Conservation (phyloP, 2,329 filamentous ascomycete genomes). For the Fusarium sp. region DNA sequence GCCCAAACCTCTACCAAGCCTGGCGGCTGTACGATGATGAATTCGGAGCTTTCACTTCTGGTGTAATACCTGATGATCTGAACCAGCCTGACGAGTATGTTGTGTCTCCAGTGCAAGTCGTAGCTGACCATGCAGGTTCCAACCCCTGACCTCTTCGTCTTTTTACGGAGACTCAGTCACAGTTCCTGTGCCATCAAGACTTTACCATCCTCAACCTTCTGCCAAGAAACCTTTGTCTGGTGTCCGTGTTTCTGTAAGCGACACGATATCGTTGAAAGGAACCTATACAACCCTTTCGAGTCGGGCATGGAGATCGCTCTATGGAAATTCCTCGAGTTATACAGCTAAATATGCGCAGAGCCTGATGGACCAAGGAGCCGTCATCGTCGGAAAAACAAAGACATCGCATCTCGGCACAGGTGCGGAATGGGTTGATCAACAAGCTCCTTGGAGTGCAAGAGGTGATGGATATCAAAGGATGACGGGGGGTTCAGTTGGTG, state of each 20-base stretch:
- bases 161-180: slow-evolving; percentile 40
- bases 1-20: slow-evolving; percentile 53
- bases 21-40: slow-evolving; percentile 54
- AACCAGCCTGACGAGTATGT: slow-evolving; percentile 41
- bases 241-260: slow-evolving; percentile 49
- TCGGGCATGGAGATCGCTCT: slow-evolving; percentile 64
- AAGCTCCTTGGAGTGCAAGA: slow-evolving; percentile 55
- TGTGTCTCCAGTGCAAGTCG: neutral
- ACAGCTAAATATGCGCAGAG: slow-evolving; percentile 63
- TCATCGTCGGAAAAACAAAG: slow-evolving; percentile 64
- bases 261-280: slow-evolving; percentile 53
- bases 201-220: slow-evolving; percentile 46
- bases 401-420: slow-evolving; percentile 57
- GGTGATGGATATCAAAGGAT: slow-evolving; percentile 57
- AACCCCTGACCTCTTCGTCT: slow-evolving; percentile 42
- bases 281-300: slow-evolving; percentile 66
- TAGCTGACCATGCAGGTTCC: slow-evolving; percentile 43
- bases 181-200: slow-evolving; percentile 51
- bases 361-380: slow-evolving; percentile 68
- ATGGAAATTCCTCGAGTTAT: slow-evolving; percentile 51
- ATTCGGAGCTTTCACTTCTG: slow-evolving; percentile 49
- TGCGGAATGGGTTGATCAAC: slow-evolving; percentile 53
- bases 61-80: slow-evolving; percentile 50
- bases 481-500: slow-evolving; percentile 50
- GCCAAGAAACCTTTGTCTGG: slow-evolving; percentile 49